Evolutionary conservation across 2,329 filamentous ascomycete species (phyloP), one percentile per base, ranked within the genome.

Genomic region (Aspergillus costaricaensis): DNA sequence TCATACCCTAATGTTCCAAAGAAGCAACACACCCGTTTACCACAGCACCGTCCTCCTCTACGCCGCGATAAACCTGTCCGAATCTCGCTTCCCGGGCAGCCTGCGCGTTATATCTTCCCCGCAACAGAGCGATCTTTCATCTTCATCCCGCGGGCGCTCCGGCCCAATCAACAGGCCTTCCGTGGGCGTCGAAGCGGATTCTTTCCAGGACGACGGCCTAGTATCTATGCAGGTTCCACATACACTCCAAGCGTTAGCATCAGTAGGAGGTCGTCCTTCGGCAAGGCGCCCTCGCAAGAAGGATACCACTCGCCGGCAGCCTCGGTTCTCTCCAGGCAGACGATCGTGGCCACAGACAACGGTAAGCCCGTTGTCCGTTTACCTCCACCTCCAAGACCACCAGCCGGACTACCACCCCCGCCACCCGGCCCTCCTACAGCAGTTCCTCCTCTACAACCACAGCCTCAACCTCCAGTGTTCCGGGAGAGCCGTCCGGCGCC

Each of bases 31-130:
- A 97, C 92, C 43, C 92, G 94, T 68, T 85, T 99, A 52, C 95
- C 95, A 19, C 92, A 98, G 73, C 95, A 98, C 76, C 88, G 95
- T 21, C 95, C 95, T 19, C 95, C 95, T 55, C 85, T 99, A 52
- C 90, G 95, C 64, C 89, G 95, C 69, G 95, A 99, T 80, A 99
- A 98, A 75, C 95, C 95, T 7, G 95, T 98, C 43, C 89, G 95
- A 54, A 91, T 99, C 67, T 97, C 92, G 8, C 82, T 99, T 44
- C 94, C 95, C 2, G 84, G 90, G 27, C 85, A 90, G 64, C 82
- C 87, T 12, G 91, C 92, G 38, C 87, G 91, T 64, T 97, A 97
- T 76, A 93, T 97, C 62, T 96, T 95, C 77, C 95, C 95, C 5
- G 90, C 92, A 2, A 83, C 86, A 50, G 93, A 97, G 70, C 85